Evolutionary conservation across 805 yeast genomes (phyloP).

Genomic region (Kodamaea leandrae): DNA sequence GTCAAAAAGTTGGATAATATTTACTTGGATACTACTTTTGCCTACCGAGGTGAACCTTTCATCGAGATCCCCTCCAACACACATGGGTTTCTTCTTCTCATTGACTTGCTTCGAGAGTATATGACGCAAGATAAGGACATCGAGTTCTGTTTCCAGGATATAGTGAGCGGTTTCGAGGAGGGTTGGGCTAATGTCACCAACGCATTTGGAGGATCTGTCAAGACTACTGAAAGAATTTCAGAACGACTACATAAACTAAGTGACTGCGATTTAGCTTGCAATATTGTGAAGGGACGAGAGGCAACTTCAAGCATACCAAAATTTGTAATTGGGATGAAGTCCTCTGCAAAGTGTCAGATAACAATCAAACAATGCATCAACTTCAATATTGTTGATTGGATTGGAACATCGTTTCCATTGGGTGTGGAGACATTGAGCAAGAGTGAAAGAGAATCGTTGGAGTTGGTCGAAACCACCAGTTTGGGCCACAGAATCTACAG

Average conservation of each 20-base stretch:
- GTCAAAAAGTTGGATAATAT: slow-evolving; percentile 38
- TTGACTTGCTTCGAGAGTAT: slow-evolving; percentile 37
- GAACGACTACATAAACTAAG: background rate
- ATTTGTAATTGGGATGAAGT: background rate
- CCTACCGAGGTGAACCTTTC: slow-evolving; percentile 48
- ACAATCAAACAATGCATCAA: slow-evolving; percentile 36
- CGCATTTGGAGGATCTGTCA: slow-evolving; percentile 18
- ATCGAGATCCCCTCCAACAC: slow-evolving; percentile 42
- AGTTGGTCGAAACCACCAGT: slow-evolving; percentile 17
- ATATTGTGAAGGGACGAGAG: background rate
- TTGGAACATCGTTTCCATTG: slow-evolving; percentile 29
- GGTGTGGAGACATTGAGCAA: slow-evolving; percentile 15
- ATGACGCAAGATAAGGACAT: slow-evolving; percentile 40
- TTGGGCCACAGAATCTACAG: slow-evolving; percentile 21
- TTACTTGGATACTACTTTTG: slow-evolving; percentile 56
- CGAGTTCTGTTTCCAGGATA: slow-evolving; percentile 40
- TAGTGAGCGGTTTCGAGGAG: slow-evolving; percentile 52
- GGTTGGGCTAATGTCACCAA: slow-evolving; percentile 42
- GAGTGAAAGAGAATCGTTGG: slow-evolving; percentile 12
- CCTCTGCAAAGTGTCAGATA: slow-evolving; percentile 16
- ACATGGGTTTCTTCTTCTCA: slow-evolving; percentile 37
- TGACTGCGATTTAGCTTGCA: background rate
- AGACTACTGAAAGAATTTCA: background rate
- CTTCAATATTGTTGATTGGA: slow-evolving; percentile 34
- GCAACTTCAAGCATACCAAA: background rate